Evolutionary conservation across 441 rosid genomes (phyloP).

Genomic region (Syzygium malaccense): DNA sequence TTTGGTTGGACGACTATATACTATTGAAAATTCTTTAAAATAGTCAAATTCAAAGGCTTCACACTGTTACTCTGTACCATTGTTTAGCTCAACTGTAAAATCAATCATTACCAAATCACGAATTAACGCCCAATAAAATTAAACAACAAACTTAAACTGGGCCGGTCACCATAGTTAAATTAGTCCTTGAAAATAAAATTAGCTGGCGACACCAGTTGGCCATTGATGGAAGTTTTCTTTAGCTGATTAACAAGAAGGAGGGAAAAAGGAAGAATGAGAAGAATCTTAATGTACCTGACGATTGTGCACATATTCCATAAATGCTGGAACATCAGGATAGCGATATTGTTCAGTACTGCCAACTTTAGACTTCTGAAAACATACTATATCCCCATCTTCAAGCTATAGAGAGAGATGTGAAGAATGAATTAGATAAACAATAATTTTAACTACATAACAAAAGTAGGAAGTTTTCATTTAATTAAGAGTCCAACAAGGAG

Average conservation of each 20-base stretch:
- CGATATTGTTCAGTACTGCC: background rate
- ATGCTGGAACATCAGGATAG: constrained; percentile 57
- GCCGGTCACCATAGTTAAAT: background rate
- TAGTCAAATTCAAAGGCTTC: background rate
- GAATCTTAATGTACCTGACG: constrained; percentile 39
- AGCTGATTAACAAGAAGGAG: background rate
- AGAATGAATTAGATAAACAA: background rate
- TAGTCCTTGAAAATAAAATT: background rate
- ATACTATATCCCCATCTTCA: background rate
- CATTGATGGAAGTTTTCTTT: background rate
- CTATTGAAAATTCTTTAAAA: background rate
- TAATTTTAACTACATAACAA: background rate
- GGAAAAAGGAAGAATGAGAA: background rate
- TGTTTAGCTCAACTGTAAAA: background rate
- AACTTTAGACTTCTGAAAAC: background rate
- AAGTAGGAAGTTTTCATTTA: background rate
- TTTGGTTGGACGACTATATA: background rate
- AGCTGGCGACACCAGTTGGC: background rate
- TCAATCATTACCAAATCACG: background rate
- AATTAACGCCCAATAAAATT: background rate
- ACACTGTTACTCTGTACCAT: background rate
- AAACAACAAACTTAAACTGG: background rate
- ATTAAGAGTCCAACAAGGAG: background rate
- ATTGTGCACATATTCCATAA: constrained; percentile 61
- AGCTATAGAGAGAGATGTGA: background rate